These are phyloP conservation scores for Tarenaya hassleriana DNA, from an alignment of 345 rosid species.

Conservation along the genomic window DNA sequence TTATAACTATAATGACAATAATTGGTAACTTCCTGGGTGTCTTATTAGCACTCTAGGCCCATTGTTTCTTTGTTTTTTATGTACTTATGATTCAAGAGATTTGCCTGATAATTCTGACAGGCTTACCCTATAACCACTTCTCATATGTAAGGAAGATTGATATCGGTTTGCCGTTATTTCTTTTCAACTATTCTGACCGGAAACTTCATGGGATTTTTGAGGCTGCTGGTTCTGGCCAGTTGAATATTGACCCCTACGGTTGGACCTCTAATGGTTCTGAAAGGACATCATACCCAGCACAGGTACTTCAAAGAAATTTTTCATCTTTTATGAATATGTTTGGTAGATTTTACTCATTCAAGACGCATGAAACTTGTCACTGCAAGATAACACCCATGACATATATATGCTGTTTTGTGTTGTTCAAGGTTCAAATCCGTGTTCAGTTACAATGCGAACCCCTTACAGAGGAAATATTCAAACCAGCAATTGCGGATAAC, in stretches of 20 bases:
- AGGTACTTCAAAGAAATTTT: constrained; percentile 36
- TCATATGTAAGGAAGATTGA: constrained; percentile 53
- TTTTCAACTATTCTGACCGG: constrained; percentile 73
- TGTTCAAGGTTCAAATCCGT: constrained; percentile 51
- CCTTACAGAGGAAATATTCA: constrained; percentile 52
- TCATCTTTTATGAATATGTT: constrained; percentile 3
- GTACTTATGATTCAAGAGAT: constrained; percentile 5
- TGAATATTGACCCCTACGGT: constrained; percentile 63
- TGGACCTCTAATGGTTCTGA: constrained; percentile 57
- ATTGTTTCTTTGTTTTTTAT: constrained; percentile 11
- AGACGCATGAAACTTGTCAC: constrained; percentile 3
- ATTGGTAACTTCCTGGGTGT: constrained; percentile 3
- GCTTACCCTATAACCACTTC: constrained; percentile 54
- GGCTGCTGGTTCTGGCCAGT: constrained; percentile 60
- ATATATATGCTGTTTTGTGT: constrained; percentile 9
- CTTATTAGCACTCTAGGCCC: constrained; percentile 8
- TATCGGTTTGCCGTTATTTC: constrained; percentile 62
- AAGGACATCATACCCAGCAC: constrained; percentile 63
- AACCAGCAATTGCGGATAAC: constrained; percentile 47
- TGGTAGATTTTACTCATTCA: constrained; percentile 5
- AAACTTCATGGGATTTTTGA: constrained; percentile 74
- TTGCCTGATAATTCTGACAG: constrained; percentile 34
- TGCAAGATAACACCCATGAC: constrained; percentile 5
- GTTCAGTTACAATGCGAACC: constrained; percentile 54
- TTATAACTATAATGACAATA: not conserved